Evolutionary conservation across 2,329 filamentous ascomycete species (phyloP).

Genomic region (Penicillium polonicum): DNA sequence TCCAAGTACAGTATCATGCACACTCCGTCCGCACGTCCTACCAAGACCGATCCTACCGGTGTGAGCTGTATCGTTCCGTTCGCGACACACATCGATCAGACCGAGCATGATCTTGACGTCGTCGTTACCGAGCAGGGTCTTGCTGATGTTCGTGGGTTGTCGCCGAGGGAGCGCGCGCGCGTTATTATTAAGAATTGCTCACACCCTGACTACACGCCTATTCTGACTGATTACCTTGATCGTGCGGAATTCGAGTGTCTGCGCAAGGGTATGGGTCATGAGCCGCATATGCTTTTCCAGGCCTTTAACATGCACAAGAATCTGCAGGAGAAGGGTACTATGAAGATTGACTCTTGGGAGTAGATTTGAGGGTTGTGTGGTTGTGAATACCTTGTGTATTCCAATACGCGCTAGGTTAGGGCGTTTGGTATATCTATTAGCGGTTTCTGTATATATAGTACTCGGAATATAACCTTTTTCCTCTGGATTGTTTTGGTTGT

Average conservation of each 20-base stretch:
- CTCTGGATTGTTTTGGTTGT: not conserved
- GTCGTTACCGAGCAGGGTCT: slow-evolving; percentile 76
- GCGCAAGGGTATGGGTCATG: slow-evolving; percentile 82
- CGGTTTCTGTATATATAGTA: slow-evolving; percentile 11
- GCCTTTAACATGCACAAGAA: slow-evolving; percentile 87
- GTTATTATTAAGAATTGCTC: slow-evolving; percentile 86
- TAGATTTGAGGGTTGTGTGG: slow-evolving; percentile 18
- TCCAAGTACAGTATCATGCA: slow-evolving; percentile 92
- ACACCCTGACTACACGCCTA: slow-evolving; percentile 80
- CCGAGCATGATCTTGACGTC: slow-evolving; percentile 89
- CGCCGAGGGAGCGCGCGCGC: slow-evolving; percentile 73
- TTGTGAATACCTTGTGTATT: not conserved
- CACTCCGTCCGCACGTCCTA: slow-evolving; percentile 76
- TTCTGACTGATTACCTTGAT: slow-evolving; percentile 78
- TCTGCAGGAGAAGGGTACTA: slow-evolving; percentile 76
- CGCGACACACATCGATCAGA: slow-evolving; percentile 90
- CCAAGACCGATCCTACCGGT: slow-evolving; percentile 78
- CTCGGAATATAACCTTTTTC: not conserved
- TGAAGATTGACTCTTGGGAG: slow-evolving; percentile 74
- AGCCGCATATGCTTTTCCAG: slow-evolving; percentile 84
- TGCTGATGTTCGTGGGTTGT: slow-evolving; percentile 79
- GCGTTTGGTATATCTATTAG: slow-evolving; percentile 11
- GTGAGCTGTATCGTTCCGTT: slow-evolving; percentile 89
- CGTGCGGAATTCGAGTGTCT: slow-evolving; percentile 84
- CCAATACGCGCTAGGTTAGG: not conserved